phyloP scores from a whole-genome alignment of 2,329 filamentous ascomycete genomes.

The Corynespora cassiicola region DNA sequence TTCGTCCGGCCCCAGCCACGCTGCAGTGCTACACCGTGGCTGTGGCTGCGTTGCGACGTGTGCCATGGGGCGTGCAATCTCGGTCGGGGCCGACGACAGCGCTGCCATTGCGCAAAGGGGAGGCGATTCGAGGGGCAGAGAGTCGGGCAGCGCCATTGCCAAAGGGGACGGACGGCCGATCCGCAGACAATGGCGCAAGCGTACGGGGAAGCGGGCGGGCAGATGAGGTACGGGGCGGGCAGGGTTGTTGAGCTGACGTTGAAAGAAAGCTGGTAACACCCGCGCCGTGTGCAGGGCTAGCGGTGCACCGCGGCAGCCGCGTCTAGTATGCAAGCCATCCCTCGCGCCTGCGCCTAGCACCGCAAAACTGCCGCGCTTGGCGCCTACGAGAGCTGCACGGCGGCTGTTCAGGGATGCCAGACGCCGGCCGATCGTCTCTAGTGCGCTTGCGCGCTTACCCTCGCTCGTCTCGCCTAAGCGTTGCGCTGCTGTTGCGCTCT shows the following conservation, averaged over 20 bases:
- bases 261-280: slow-evolving; percentile 18
- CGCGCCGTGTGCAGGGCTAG: slow-evolving; percentile 2
- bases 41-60: too few relatives aligned
- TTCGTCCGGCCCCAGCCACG: too few relatives aligned
- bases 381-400: slow-evolving; percentile 1
- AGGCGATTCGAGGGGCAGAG: too few relatives aligned
- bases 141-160: too few relatives aligned
- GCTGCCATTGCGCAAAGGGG: too few relatives aligned
- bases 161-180: too few relatives aligned
- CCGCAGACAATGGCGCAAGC: too few relatives aligned
- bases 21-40: too few relatives aligned
- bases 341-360: slow-evolving; percentile 8
- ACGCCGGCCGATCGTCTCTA: slow-evolving; percentile 6
- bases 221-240: too few relatives aligned
- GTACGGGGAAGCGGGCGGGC: too few relatives aligned
- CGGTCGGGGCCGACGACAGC: too few relatives aligned
- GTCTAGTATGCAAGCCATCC: slow-evolving; percentile 6
- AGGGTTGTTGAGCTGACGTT: slow-evolving; percentile 16
- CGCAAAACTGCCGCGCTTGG: background rate
- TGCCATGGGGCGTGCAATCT: too few relatives aligned
- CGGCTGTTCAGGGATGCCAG: slow-evolving; percentile 2
- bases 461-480: slow-evolving; percentile 6
- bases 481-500: slow-evolving; percentile 7
- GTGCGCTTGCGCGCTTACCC: background rate
- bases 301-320: slow-evolving; percentile 5